Evolutionary conservation across 345 rosid species (phyloP).

Genomic region (Camelina laxa): DNA sequence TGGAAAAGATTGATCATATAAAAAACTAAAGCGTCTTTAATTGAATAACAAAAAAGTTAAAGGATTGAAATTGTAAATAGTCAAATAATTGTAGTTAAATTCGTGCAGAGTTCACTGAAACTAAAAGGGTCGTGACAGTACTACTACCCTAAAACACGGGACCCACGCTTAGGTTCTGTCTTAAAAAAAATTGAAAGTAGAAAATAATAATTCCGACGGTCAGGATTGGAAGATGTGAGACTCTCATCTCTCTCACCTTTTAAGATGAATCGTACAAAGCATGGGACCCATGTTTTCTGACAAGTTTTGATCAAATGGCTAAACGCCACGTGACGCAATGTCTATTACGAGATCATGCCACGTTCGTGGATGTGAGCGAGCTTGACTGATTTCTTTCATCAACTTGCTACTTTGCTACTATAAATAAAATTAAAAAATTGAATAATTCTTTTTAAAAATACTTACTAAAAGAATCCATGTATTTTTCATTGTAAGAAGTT

Average conservation of each 20-base stretch:
- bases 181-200: too few relatives aligned
- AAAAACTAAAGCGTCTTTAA: not conserved
- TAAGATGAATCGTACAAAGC: conserved; percentile 41
- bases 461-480: too few relatives aligned
- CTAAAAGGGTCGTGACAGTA: conserved; percentile 36
- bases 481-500: not conserved
- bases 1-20: not conserved
- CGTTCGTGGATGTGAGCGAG: conserved; percentile 28
- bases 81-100: not conserved
- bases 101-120: conserved; percentile 40
- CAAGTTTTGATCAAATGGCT: conserved; percentile 43
- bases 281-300: conserved; percentile 35
- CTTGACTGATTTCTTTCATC: conserved; percentile 25
- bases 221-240: conserved; percentile 40
- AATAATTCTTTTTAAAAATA: not conserved
- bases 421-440: not conserved
- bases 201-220: conserved; percentile 38
- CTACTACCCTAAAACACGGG: conserved; percentile 35
- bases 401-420: not conserved
- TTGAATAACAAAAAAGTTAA: not conserved
- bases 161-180: conserved; percentile 21
- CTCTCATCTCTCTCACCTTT: conserved; percentile 36
- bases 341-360: conserved; percentile 41
- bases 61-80: conserved; percentile 32
- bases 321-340: conserved; percentile 41